A percentile compares a stretch with the other conserved stretches of the same genome.
These are phyloP conservation scores for Guillardia theta DNA, from an alignment of 78 protist species.

Conservation along the genomic window DNA sequence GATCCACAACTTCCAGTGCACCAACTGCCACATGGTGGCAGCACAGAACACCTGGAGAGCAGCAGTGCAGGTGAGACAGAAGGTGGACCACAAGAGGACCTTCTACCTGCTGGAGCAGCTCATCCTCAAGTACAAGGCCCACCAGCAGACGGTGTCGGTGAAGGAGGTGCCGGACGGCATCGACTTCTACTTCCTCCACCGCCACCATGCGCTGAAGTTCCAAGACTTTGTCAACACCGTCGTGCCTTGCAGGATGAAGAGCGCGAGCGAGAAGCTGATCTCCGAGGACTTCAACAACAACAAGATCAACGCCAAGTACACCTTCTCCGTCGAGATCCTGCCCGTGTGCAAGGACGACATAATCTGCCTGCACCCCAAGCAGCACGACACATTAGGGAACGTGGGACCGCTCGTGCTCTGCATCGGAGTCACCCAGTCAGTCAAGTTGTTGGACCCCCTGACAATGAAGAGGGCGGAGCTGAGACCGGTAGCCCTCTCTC, in stretches of 20 bases:
- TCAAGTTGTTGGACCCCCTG: constrained; percentile 87
- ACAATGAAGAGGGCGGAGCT: constrained; percentile 63
- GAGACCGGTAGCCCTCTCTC: too few species aligned
- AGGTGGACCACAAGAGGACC: constrained; percentile 94
- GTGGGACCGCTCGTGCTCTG: constrained; percentile 64
- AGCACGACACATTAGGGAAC: background rate
- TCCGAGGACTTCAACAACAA: constrained; percentile 83
- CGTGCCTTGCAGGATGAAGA: background rate
- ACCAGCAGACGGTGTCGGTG: constrained; percentile 43
- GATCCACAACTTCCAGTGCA: constrained; percentile 84
- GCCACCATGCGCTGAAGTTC: constrained; percentile 79
- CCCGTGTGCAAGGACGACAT: constrained; percentile 94
- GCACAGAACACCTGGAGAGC: constrained; percentile 95
- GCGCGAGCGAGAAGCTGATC: constrained; percentile 77
- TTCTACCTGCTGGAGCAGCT: constrained; percentile 93
- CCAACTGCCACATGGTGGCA: constrained; percentile 38
- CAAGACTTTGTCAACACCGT: constrained; percentile 71
- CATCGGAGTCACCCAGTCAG: constrained; percentile 54
- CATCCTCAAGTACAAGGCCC: constrained; percentile 92
- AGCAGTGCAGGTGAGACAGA: constrained; percentile 91
- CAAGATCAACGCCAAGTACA: constrained; percentile 82
- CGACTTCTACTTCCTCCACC: constrained; percentile 88
- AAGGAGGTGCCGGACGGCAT: constrained; percentile 85
- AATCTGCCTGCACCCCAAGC: constrained; percentile 82
- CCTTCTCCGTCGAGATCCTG: constrained; percentile 88